These are phyloP conservation scores for Nicotiana rustica DNA, from an alignment of 305 asterid species.

Conservation along the genomic window DNA sequence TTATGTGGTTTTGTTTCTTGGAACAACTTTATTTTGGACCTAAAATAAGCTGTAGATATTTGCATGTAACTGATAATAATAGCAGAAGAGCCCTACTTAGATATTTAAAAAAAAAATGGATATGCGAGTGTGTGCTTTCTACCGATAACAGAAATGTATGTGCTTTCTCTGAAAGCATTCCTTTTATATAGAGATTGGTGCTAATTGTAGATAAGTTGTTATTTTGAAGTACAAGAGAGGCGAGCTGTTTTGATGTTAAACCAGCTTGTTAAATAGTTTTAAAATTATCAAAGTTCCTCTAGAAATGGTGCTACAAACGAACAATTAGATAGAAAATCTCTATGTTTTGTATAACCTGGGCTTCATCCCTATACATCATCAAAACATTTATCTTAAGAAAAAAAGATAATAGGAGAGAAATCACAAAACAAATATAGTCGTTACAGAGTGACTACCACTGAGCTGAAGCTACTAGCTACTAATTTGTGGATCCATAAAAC, in stretches of 20 bases:
- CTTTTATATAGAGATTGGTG: neutral
- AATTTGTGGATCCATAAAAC: conserved; percentile 4
- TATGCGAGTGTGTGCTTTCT: conserved; percentile 3
- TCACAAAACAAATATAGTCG: neutral
- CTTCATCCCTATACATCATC: neutral
- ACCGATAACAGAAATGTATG: neutral
- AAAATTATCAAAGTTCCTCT: neutral
- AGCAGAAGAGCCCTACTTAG: neutral
- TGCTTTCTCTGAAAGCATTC: conserved; percentile 17
- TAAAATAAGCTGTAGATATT: conserved; percentile 13
- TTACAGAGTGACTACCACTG: conserved; percentile 1
- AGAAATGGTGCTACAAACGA: conserved; percentile 18
- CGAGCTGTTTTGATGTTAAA: neutral
- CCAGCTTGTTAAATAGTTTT: neutral
- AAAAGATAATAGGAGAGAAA: neutral
- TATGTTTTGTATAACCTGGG: neutral
- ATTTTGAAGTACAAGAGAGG: conserved; percentile 17
- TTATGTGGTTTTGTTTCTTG: neutral
- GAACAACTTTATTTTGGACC: neutral
- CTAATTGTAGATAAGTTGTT: conserved; percentile 15
- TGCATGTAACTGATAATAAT: conserved; percentile 15
- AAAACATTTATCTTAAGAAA: neutral
- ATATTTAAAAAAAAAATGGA: conserved; percentile 6
- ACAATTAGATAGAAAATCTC: neutral
- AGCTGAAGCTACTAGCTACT: conserved; percentile 24